Base-by-base conservation (phyloP, 495 filamentous ascomycete species). In the Penicillium egyptiacum region DNA sequence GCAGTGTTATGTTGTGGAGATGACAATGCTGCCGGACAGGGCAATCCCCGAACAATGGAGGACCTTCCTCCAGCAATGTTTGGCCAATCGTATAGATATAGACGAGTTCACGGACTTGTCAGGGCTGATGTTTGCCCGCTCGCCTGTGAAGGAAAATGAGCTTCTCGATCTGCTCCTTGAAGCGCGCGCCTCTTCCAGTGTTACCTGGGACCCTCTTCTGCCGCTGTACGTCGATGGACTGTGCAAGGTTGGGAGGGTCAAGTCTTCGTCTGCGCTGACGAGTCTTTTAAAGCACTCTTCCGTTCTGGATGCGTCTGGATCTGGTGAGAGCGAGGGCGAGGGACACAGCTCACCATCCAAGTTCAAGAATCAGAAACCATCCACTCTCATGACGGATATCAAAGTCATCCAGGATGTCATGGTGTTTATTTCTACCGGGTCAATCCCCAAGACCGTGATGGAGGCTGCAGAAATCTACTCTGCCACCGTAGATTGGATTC, bases 161-260 rank as follows among this genome's bases (percentile, higher is more conserved):
- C 74, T 90, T 42, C 78, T 87, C 55, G 81, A 87, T 54, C 63
- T 88, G 3, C 75, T 86, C 30, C 71, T 90, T 6, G 78, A 77
- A 23, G 82, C 84, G 2, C 79, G 79, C 25, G 65, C 69, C 14
- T 64, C 66, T 26, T 79, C 79, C 48, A 70, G 63, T 35, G 67
- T 79, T 61, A 73, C 72, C 56, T 81, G 87, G 70, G 88, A 91
- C 59, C 84, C 85, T 22, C 77, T 88, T 43, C 69, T 88, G 22
- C 76, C 79, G 5, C 73, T 81, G 19, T 92, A 91, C 70, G 67
- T 88, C 30, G 77, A 87, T 66, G 76, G 76, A 14, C 76, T 91
- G 26, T 77, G 85, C 31, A 76, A 79, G 35, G 66, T 72, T 42
- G 76, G 77, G 9, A 65, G 77, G 54, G 72, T 88, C 30, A 81